Conservation (phyloP, 2,329 filamentous ascomycete species). For the Sclerotinia borealis region DNA sequence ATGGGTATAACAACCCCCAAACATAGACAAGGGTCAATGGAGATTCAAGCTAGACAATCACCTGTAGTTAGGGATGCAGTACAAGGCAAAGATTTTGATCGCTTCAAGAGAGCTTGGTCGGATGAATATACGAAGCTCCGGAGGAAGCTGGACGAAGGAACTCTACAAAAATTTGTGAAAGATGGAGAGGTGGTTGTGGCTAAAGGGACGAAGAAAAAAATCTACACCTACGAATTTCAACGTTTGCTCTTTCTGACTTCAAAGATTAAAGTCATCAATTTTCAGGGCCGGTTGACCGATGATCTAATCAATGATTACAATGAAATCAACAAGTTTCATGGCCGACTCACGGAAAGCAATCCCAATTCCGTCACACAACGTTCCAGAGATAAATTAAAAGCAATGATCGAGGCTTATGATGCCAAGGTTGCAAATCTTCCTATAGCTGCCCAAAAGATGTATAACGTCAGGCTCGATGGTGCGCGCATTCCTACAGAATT, state of each 20-base stretch:
- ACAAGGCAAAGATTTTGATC: neutral
- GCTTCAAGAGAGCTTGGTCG: neutral
- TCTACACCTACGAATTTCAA: neutral
- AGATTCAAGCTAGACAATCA: conserved; percentile 19
- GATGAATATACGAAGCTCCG: neutral
- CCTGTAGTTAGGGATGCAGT: conserved; percentile 14
- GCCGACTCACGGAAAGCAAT: neutral
- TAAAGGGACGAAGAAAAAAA: neutral
- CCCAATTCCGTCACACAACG: neutral
- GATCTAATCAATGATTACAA: neutral
- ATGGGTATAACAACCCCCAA: conserved; percentile 39
- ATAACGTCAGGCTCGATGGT: neutral
- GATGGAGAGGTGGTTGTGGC: neutral
- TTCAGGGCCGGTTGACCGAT: neutral
- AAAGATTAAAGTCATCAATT: neutral
- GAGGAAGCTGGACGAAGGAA: neutral
- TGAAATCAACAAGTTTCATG: neutral
- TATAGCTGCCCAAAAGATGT: neutral
- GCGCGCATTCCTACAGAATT: conserved; percentile 1
- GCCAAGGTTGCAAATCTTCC: neutral
- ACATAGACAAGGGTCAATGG: conserved; percentile 37
- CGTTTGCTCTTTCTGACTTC: neutral
- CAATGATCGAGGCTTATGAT: neutral
- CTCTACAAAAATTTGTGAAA: neutral
- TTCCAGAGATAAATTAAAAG: neutral